These are phyloP conservation scores for Entrophospora sp. DNA, from an alignment of 192 early-diverging fungal species.

Conservation along the genomic window DNA sequence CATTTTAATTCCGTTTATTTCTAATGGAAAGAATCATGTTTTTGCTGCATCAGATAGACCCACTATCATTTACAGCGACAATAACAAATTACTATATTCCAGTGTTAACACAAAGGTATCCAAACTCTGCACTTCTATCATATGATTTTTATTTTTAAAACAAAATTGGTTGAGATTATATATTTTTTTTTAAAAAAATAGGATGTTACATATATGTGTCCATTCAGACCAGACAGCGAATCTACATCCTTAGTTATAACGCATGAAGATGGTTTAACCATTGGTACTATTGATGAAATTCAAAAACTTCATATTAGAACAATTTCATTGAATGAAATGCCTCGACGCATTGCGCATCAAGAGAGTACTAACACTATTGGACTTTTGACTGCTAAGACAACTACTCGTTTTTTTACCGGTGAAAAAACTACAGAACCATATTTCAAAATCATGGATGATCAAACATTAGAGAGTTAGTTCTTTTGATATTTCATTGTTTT, in stretches of 20 bases:
- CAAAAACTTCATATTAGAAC: constrained; percentile 78
- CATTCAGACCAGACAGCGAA: constrained; percentile 46
- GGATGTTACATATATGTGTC: constrained; percentile 54
- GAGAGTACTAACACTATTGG: constrained; percentile 48
- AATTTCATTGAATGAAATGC: constrained; percentile 54
- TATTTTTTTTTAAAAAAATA: constrained; percentile 18
- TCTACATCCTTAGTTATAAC: constrained; percentile 57
- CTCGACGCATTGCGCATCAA: constrained; percentile 60
- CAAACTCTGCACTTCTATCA: neutral
- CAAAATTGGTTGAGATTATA: neutral
- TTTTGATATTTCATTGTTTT: neutral
- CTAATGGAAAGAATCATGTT: constrained; percentile 39
- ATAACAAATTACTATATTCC: constrained; percentile 69
- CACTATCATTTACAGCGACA: constrained; percentile 60
- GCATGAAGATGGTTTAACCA: constrained; percentile 45
- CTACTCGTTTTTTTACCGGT: neutral
- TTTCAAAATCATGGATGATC: constrained; percentile 62
- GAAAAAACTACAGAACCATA: neutral
- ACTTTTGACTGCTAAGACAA: constrained; percentile 43
- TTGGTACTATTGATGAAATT: constrained; percentile 73
- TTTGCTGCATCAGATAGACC: constrained; percentile 82
- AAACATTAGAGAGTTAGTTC: constrained; percentile 60
- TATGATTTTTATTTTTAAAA: neutral
- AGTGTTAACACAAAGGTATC: constrained; percentile 72
- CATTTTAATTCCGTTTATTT: constrained; percentile 43